These are phyloP conservation scores for Aspergillus fumigatus DNA, from an alignment of 2,329 filamentous ascomycete species.

Conservation along the genomic window DNA sequence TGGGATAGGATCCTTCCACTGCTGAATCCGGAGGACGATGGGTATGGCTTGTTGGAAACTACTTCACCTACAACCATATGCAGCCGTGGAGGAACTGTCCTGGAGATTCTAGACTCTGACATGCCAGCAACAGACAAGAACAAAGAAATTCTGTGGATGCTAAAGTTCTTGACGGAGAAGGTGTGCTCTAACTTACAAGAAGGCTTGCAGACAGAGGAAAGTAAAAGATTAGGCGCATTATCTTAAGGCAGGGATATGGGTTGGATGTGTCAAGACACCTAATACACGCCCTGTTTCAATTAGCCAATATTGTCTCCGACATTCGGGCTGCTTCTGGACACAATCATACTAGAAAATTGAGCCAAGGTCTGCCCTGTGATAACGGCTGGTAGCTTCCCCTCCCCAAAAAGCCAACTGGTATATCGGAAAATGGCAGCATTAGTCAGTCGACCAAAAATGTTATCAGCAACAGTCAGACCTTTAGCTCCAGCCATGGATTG, in stretches of 20 bases:
- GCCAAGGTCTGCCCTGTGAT: conserved; percentile 33
- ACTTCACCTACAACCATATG: not conserved
- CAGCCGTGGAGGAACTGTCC: not conserved
- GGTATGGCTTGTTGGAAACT: not conserved
- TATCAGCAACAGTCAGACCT: conserved; percentile 52
- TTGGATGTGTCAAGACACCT: conserved; percentile 66
- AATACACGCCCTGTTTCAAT: too few species aligned
- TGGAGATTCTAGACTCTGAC: not conserved
- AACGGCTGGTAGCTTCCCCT: conserved; percentile 50
- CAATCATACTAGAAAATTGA: conserved; percentile 7
- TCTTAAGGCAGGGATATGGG: not conserved
- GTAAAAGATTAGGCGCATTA: not conserved
- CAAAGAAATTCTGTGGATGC: not conserved
- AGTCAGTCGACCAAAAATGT: conserved; percentile 67
- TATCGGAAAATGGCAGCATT: conserved; percentile 69
- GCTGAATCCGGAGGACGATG: not conserved
- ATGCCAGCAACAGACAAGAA: not conserved
- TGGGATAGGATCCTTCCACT: not conserved
- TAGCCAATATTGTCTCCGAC: too few species aligned
- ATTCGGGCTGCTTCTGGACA: too few species aligned
- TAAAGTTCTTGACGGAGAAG: not conserved
- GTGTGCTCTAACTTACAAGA: not conserved
- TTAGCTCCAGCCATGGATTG: conserved; percentile 23
- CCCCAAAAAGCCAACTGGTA: conserved; percentile 63
- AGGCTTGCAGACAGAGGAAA: not conserved